These are phyloP conservation scores for Naganishia vishniacii DNA, from an alignment of 768 basidiomycete genomes.

Conservation along the genomic window DNA sequence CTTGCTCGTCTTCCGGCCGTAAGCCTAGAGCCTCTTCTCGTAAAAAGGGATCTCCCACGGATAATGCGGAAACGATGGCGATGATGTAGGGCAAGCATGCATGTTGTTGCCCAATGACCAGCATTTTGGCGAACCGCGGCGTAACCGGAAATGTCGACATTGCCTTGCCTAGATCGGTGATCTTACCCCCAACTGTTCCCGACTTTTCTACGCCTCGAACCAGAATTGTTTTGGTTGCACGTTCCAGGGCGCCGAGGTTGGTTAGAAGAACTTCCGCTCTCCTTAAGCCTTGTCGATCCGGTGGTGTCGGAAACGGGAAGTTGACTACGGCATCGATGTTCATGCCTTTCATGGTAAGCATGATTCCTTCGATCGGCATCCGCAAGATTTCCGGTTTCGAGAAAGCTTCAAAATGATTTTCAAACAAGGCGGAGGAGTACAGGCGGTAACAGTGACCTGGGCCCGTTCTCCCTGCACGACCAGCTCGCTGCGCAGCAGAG, in stretches of 20 bases:
- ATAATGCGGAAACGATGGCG: conserved; percentile 79
- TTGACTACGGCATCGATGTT: conserved; percentile 93
- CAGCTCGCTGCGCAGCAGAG: conserved; percentile 86
- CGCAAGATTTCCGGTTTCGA: conserved; percentile 85
- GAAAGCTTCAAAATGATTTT: conserved; percentile 83
- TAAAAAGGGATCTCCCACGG: conserved; percentile 92
- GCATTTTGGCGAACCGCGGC: conserved; percentile 91
- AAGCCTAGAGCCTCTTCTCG: conserved; percentile 60
- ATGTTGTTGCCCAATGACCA: conserved; percentile 77
- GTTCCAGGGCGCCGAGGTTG: conserved; percentile 73
- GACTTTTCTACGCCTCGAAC: conserved; percentile 40
- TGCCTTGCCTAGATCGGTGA: conserved; percentile 81
- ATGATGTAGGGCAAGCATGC: conserved; percentile 88
- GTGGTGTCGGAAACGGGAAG: conserved; percentile 97
- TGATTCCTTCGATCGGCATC: conserved; percentile 92
- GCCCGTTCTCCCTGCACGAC: conserved; percentile 93
- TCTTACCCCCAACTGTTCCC: conserved; percentile 55
- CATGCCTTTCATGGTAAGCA: conserved; percentile 99
- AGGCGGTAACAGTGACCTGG: conserved; percentile 97
- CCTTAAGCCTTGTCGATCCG: conserved; percentile 66
- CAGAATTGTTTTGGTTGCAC: conserved; percentile 44
- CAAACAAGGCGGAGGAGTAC: conserved; percentile 90
- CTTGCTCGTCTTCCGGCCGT: conserved; percentile 51
- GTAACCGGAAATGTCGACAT: conserved; percentile 93
- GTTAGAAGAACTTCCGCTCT: conserved; percentile 76